These are phyloP conservation scores for Aspergillus puulaauensis DNA, from an alignment of 2,329 filamentous ascomycete species.

Conservation along the genomic window DNA sequence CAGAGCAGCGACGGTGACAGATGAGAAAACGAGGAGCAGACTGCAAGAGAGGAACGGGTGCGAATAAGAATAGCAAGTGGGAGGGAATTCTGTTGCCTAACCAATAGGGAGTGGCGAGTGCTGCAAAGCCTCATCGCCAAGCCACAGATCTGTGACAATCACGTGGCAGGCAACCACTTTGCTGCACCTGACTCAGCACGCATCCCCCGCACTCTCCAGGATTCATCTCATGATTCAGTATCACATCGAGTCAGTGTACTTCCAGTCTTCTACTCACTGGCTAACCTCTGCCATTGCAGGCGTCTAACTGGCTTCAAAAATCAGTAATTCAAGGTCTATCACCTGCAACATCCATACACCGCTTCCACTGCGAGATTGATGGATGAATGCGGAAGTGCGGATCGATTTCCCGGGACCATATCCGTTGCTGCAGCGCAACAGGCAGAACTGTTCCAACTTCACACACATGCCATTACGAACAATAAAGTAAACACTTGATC, in stretches of 20 bases:
- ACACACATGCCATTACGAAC: too few species aligned
- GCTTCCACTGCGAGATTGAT: too few species aligned
- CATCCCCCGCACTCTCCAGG: not conserved
- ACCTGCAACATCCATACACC: too few species aligned
- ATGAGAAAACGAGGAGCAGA: constrained; percentile 11
- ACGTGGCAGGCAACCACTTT: constrained; percentile 35
- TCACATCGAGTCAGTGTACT: too few species aligned
- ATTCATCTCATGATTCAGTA: not conserved
- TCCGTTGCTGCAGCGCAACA: too few species aligned
- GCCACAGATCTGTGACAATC: constrained; percentile 19
- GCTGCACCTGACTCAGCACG: constrained; percentile 6
- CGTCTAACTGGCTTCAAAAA: too few species aligned
- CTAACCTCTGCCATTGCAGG: not conserved
- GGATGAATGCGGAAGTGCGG: too few species aligned
- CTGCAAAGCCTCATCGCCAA: constrained; percentile 26
- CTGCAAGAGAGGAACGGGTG: constrained; percentile 12
- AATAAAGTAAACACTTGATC: too few species aligned
- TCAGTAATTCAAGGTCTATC: too few species aligned
- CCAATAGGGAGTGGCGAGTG: constrained; percentile 36
- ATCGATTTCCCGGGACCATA: too few species aligned
- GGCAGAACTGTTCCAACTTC: too few species aligned
- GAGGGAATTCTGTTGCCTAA: constrained; percentile 45
- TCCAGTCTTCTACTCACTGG: too few species aligned
- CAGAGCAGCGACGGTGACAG: constrained; percentile 9
- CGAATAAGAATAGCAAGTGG: constrained; percentile 24